Percentiles rank a stretch among this genome's conserved stretches.
Evolutionary conservation across 352 stramenopile genomes (phyloP).

Genomic region (Pythium oligandrum): DNA sequence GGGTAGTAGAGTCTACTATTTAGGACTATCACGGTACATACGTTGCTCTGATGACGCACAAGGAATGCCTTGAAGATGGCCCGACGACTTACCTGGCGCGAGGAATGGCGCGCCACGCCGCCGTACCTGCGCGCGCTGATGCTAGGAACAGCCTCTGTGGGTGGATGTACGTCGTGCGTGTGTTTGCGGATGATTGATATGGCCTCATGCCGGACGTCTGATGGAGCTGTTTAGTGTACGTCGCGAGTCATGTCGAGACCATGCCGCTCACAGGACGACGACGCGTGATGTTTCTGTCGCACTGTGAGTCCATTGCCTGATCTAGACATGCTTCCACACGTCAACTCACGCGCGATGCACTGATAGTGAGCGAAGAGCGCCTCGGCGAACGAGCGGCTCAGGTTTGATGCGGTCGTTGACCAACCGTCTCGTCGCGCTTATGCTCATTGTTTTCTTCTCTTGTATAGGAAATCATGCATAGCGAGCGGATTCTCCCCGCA

Average conservation of each 20-base stretch:
- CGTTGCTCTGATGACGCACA: too few species aligned
- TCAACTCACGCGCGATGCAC: background rate
- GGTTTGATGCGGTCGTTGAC: background rate
- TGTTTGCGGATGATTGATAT: background rate
- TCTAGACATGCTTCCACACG: background rate
- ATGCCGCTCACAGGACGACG: conserved; percentile 51
- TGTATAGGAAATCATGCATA: conserved; percentile 30
- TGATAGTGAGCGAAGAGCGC: conserved; percentile 32
- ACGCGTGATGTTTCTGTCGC: conserved; percentile 62
- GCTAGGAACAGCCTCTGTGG: conserved; percentile 19
- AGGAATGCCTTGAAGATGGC: too few species aligned
- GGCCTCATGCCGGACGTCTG: background rate
- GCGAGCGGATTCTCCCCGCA: conserved; percentile 33
- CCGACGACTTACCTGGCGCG: conserved; percentile 5
- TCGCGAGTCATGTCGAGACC: conserved; percentile 45
- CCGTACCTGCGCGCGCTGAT: conserved; percentile 28
- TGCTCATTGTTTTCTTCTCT: too few species aligned
- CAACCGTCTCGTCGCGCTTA: too few species aligned
- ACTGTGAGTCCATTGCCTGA: conserved; percentile 14
- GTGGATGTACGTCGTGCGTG: conserved; percentile 19
- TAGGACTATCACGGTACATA: too few species aligned
- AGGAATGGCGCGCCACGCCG: conserved; percentile 33
- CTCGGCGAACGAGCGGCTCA: conserved; percentile 49
- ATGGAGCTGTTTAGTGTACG: conserved; percentile 13
- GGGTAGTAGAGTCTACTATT: too few species aligned